These are phyloP conservation scores for Hypoxylon sp. DNA, from an alignment of 2,329 filamentous ascomycete species.

Conservation along the genomic window DNA sequence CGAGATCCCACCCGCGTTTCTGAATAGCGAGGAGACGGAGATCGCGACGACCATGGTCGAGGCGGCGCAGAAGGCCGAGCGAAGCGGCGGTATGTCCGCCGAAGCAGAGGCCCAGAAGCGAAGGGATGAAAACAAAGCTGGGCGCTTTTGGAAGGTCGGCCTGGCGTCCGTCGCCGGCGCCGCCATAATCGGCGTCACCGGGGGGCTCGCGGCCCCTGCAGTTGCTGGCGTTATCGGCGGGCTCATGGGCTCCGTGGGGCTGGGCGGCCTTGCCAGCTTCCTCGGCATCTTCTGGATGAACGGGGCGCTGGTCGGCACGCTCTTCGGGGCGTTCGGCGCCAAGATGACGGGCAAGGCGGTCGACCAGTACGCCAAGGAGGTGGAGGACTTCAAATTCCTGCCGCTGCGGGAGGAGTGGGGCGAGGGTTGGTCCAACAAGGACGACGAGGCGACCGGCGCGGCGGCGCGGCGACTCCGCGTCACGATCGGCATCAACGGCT, in stretches of 20 bases:
- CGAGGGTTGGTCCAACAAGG: constrained; percentile 41
- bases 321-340: constrained; percentile 90
- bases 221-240: constrained; percentile 86
- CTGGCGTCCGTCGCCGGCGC: constrained; percentile 88
- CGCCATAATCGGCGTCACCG: constrained; percentile 88
- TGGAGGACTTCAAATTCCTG: constrained; percentile 82
- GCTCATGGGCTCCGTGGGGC: constrained; percentile 83
- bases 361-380: constrained; percentile 85
- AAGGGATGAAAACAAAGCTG: constrained; percentile 72
- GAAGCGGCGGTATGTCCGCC: constrained; percentile 68
- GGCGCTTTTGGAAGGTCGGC: constrained; percentile 88
- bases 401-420: constrained; percentile 66
- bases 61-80: constrained; percentile 61
- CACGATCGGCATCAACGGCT: constrained; percentile 87
- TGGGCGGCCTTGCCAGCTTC: constrained; percentile 86
- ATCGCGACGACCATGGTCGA: constrained; percentile 79
- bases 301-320: constrained; percentile 80
- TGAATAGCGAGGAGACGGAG: constrained; percentile 75
- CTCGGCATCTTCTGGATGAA: constrained; percentile 87
- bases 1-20: constrained; percentile 64
- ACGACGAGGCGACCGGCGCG: constrained; percentile 28
- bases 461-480: constrained; percentile 69
- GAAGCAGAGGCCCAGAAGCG: constrained; percentile 79
- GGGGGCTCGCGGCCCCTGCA: constrained; percentile 86
- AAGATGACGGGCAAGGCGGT: constrained; percentile 83